phyloP scores from a whole-genome alignment of 495 filamentous ascomycete species.

The Lepidopterella palustris region DNA sequence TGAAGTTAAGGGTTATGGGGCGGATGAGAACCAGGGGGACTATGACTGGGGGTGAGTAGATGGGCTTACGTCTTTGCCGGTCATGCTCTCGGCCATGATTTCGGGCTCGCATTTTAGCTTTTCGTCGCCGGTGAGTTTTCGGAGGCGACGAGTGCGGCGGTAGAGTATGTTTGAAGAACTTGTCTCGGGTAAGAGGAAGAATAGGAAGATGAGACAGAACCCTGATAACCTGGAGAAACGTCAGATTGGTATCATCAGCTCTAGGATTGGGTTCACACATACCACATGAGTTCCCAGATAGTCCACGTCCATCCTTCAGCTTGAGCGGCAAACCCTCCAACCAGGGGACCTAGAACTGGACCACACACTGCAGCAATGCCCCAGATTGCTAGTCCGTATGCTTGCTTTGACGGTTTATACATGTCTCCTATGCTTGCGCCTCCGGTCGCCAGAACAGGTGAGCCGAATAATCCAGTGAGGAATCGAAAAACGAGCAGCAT shows the following conservation, averaged over 20 bases:
- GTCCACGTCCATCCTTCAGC: conserved; percentile 38
- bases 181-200: conserved; percentile 40
- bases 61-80: conserved; percentile 32
- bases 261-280: too few species aligned
- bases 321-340: conserved; percentile 40
- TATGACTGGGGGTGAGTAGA: background rate
- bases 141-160: conserved; percentile 34
- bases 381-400: conserved; percentile 35
- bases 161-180: conserved; percentile 37
- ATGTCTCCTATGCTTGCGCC: conserved; percentile 49
- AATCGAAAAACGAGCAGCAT: conserved; percentile 52
- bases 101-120: conserved; percentile 36
- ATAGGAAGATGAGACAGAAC: conserved; percentile 37
- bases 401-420: conserved; percentile 33
- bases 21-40: conserved; percentile 36
- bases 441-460: conserved; percentile 45
- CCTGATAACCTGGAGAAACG: too few species aligned
- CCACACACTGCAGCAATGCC: conserved; percentile 37
- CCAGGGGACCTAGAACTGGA: conserved; percentile 42
- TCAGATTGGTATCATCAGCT: too few species aligned
- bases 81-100: conserved; percentile 33
- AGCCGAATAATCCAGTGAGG: conserved; percentile 48
- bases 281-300: conserved; percentile 40
- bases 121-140: conserved; percentile 35
- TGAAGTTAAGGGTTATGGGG: conserved; percentile 39